Evolutionary conservation across 257 asterid genomes (phyloP), one percentile per base, ranked within the genome.

Genomic region (Forsythia suspensa): DNA sequence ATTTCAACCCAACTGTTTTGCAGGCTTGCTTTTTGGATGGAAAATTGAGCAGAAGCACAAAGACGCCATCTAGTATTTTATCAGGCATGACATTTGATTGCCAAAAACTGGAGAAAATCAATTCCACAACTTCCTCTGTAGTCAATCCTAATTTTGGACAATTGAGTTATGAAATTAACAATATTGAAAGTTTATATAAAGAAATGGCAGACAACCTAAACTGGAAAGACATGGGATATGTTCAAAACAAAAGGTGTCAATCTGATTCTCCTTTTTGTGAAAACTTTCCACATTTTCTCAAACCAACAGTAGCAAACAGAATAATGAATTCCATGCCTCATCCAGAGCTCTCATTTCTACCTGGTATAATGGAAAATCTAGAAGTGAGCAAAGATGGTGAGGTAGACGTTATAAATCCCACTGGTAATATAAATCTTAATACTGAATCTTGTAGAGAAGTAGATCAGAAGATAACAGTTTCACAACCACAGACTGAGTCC

Each of bases 21-120:
- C 89, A 93, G 97, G 85, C 69, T 40, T 61, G 46, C 74, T 41
- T 77, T 38, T 68, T 67, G 65, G 77, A 73, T 77, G 71, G 38
- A 46, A 72, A 79, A 43, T 44, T n/a, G 61, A 76, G 38, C 52
- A 67, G 77, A 69, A 51, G 66, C 75, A 55, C 74, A 48, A 77
- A 29, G 43, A 59, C 72, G 15, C 57, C 70, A 73, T 48, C 82
- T 68, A 24, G 55, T 72, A 71, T 70, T 79, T 79, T 90, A 61
- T 24, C 85, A 71, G 44, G 59, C 79, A 66, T 82, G 79, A 76
- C 77, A 81, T 73, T 72, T 74, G 84, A 86, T 55, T 71, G 63
- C 66, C 72, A 41, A 42, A 74, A 75, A 77, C 63, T 38, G 34
- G 76, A 82, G 76, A 86, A 79, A 24, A 55, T 48, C 61, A 75